Evolutionary conservation across 2,329 filamentous ascomycete species (phyloP).

Genomic region (Fusarium sp.): DNA sequence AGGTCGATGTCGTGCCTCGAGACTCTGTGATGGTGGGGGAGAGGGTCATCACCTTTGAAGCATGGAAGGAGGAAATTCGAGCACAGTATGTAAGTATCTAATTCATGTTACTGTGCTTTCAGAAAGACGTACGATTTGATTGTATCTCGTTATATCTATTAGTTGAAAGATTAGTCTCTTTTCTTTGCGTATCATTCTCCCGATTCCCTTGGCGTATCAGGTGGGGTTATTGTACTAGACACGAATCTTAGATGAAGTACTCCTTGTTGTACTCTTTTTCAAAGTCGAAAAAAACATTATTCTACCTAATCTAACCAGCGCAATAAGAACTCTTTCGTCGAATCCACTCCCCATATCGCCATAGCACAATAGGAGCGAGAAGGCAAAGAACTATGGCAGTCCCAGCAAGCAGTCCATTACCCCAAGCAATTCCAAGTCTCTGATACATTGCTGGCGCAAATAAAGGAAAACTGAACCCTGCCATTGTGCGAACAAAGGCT

Average conservation of each 20-base stretch:
- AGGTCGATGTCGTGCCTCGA: neutral
- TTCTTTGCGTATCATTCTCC: too few relatives aligned
- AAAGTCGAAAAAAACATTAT: too few relatives aligned
- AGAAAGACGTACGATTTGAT: too few relatives aligned
- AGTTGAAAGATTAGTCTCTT: too few relatives aligned
- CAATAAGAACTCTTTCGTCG: slow-evolving; percentile 37
- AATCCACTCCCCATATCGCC: slow-evolving; percentile 38
- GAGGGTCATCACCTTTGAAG: neutral
- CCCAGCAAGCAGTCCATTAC: slow-evolving; percentile 51
- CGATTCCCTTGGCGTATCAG: too few relatives aligned
- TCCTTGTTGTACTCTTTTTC: too few relatives aligned
- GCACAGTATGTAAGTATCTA: too few relatives aligned
- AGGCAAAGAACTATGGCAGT: slow-evolving; percentile 35
- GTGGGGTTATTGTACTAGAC: too few relatives aligned
- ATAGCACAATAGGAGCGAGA: slow-evolving; percentile 29
- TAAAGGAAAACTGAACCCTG: neutral
- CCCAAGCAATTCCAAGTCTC: slow-evolving; percentile 58
- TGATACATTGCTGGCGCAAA: slow-evolving; percentile 61
- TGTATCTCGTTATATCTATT: too few relatives aligned
- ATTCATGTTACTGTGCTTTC: too few relatives aligned
- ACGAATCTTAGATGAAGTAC: too few relatives aligned
- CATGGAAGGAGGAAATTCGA: neutral
- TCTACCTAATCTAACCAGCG: neutral
- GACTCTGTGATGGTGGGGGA: neutral
- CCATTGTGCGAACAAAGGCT: slow-evolving; percentile 54